Evolutionary conservation across 208 protist genomes (phyloP).

Genomic region (Acanthamoeba triangularis): DNA sequence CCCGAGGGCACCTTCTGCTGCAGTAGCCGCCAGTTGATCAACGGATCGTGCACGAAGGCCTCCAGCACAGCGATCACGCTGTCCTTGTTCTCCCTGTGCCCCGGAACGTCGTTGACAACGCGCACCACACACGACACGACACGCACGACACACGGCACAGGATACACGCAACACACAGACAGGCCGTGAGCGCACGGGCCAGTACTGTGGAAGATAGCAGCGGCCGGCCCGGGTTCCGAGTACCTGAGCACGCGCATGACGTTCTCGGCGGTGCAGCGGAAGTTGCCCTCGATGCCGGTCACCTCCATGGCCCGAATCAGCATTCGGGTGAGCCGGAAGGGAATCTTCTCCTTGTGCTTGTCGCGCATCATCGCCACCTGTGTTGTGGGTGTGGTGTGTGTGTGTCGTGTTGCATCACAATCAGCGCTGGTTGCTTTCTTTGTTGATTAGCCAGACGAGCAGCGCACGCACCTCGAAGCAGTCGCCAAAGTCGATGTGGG

Average conservation of each 20-base stretch:
- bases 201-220: background rate
- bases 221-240: background rate
- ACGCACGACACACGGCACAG: background rate
- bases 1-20: constrained; percentile 86
- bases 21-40: constrained; percentile 99
- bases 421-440: background rate
- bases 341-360: constrained; percentile 99
- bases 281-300: constrained; percentile 99
- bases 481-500: constrained; percentile 99
- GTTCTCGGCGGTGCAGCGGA: constrained; percentile 97
- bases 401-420: background rate
- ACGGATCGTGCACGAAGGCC: constrained; percentile 99
- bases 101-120: background rate
- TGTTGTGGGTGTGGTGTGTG: background rate
- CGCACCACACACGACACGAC: background rate
- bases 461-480: constrained; percentile 97
- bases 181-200: background rate
- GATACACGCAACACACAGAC: background rate
- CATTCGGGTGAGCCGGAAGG: constrained; percentile 99
- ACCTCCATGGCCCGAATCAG: constrained; percentile 99
- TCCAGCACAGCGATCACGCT: constrained; percentile 99
- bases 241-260: constrained; percentile 98
- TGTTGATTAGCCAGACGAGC: background rate
- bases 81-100: constrained; percentile 97
- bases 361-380: constrained; percentile 98